Base-by-base conservation (phyloP, 257 asterid species). In the Nicotiana undulata region DNA sequence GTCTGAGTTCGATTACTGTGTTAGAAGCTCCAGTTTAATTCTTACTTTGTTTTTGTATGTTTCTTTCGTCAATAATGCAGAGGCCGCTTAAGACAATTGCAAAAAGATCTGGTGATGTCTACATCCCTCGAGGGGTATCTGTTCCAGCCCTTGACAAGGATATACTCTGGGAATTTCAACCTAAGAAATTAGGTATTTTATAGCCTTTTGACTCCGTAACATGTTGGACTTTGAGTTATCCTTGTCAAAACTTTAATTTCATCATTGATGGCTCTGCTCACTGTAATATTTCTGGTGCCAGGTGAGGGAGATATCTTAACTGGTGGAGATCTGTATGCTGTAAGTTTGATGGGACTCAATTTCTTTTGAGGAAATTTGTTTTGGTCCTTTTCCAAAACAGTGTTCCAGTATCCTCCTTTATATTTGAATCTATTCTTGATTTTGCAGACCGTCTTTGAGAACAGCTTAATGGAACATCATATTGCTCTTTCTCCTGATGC, bases 91-190 rank as follows among this genome's bases (percentile, higher is more conserved):
- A 92, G 88, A 93, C 99, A 79, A 95, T 95, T 77, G 99, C 99
- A 49, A 87, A 82, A 83, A 92, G 68, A 88, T 95, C 99, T 80
- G 97, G 98, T 75, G 99, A 95, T 90, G 99, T 95, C 67, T 95
- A 95, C 81, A 95, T 95, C 86, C 99, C 98, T 68, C 98, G 99
- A 82, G 99, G 98, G 79, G 98, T 95, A 46, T 91, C 99, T 83
- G 99, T 95, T 78, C 99, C 99, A 2, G 98, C 99, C 76, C 94
- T 95, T n/a, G 99, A 95, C 87, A 95, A 95, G 86, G 99, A 95
- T 80, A 91, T 68, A 28, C 97, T 92, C 11, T 95, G 99, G 99
- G 99, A 95, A 77, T 95, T 95, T 89, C 85, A 90, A 84, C 99
- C 99, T 53, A 93, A 86, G 90, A 95, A 90, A 90, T 86, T 93